Evolutionary conservation across 257 asterid genomes (phyloP).

Genomic region (Jasminum sambac): DNA sequence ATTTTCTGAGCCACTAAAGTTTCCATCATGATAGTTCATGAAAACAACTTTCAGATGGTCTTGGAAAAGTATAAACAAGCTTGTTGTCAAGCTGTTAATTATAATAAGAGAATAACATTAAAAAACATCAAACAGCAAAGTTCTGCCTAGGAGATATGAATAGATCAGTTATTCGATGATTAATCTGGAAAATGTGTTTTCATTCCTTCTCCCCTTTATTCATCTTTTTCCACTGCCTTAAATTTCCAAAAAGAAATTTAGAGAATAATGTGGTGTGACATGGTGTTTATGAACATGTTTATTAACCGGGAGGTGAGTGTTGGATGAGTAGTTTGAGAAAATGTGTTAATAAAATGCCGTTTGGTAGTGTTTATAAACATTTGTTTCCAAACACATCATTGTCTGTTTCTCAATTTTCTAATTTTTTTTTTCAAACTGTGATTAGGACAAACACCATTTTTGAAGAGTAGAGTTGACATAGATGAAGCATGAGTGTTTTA

Average conservation of each 20-base stretch:
- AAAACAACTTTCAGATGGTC: not conserved
- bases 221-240: not conserved
- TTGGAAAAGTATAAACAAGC: not conserved
- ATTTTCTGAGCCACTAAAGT: no score
- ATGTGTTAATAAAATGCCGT: no score
- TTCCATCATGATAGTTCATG: not conserved
- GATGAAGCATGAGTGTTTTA: not conserved
- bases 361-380: no score
- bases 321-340: no score
- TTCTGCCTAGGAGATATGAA: not conserved
- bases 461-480: not conserved
- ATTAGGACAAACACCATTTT: not conserved
- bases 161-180: not conserved
- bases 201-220: not conserved
- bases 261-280: no score
- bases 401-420: not conserved
- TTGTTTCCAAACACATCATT: no score
- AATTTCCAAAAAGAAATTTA: not conserved
- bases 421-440: not conserved
- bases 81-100: not conserved
- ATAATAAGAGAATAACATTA: no score
- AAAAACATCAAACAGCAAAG: not conserved
- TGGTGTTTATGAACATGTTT: no score
- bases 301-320: no score
- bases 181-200: not conserved